These are phyloP conservation scores for Sonneratia caseolaris DNA, from an alignment of 345 rosid species.

Conservation along the genomic window DNA sequence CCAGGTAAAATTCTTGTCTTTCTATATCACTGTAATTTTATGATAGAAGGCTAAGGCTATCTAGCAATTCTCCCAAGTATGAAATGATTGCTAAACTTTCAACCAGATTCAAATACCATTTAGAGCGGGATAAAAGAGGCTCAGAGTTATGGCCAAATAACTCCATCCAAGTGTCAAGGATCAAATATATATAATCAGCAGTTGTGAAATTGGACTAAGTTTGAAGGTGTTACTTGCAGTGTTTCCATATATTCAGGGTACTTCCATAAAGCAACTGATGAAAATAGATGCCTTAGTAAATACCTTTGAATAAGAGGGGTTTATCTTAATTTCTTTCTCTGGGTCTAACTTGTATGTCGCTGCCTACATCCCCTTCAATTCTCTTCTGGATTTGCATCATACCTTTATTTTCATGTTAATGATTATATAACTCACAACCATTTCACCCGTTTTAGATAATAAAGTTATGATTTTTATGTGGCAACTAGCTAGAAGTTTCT, in stretches of 20 bases:
- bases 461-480: neutral
- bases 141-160: neutral
- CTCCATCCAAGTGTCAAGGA: neutral
- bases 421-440: neutral
- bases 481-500: neutral
- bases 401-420: neutral
- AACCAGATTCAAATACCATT: neutral
- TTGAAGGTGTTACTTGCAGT: neutral
- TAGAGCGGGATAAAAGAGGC: neutral
- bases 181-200: neutral
- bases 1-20: conserved; percentile 43
- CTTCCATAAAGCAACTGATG: neutral
- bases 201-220: neutral
- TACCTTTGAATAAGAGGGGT: neutral
- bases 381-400: neutral
- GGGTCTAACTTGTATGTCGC: neutral
- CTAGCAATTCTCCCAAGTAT: neutral
- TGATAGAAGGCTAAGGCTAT: neutral
- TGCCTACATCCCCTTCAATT: neutral
- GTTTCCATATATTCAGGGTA: neutral
- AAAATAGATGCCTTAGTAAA: neutral
- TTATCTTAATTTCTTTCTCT: neutral
- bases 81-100: neutral
- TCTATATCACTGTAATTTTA: neutral
- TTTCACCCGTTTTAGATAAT: neutral